phyloP scores from a whole-genome alignment of 2,329 filamentous ascomycete species.

The Cadophora luteo-olivacea region DNA sequence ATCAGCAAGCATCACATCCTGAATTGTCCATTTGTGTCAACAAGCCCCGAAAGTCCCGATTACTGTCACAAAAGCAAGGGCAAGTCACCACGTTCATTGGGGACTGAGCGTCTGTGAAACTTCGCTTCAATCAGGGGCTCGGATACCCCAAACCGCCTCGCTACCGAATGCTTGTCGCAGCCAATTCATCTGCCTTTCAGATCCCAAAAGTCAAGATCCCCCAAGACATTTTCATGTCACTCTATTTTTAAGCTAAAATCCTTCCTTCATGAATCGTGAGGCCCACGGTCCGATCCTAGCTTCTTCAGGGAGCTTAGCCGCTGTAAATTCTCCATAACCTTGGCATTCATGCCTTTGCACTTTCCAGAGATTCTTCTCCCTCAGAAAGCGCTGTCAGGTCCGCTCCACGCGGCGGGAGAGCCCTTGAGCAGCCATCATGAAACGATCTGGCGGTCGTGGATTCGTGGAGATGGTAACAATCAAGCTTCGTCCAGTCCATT shows the following conservation, averaged over 20 bases:
- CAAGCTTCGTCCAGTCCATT: constrained; percentile 24
- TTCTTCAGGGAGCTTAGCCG: constrained; percentile 21
- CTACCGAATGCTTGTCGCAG: constrained; percentile 22
- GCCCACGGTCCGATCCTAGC: constrained; percentile 33
- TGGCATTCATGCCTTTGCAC: constrained; percentile 37
- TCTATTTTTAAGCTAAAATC: constrained; percentile 31
- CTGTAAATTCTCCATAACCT: constrained; percentile 18
- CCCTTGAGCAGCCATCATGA: constrained; percentile 13
- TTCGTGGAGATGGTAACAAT: constrained; percentile 24
- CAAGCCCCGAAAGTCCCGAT: constrained; percentile 26
- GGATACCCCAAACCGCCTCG: constrained; percentile 33
- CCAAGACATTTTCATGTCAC: constrained; percentile 20
- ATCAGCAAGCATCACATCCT: constrained; percentile 27
- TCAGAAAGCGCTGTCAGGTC: constrained; percentile 15
- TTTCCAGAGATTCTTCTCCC: constrained; percentile 5
- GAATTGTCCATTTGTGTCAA: constrained; percentile 24
- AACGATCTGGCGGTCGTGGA: constrained; percentile 21
- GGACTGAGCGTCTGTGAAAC: constrained; percentile 39
- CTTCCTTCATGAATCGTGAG: constrained; percentile 25
- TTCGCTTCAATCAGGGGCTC: constrained; percentile 31
- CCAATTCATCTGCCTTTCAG: constrained; percentile 22
- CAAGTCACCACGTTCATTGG: constrained; percentile 35
- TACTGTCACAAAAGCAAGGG: constrained; percentile 27
- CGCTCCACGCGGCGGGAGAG: constrained; percentile 14
- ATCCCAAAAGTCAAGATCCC: constrained; percentile 21